These are phyloP conservation scores for Tulasnella sp. DNA, from an alignment of 768 basidiomycete genomes.

Conservation along the genomic window DNA sequence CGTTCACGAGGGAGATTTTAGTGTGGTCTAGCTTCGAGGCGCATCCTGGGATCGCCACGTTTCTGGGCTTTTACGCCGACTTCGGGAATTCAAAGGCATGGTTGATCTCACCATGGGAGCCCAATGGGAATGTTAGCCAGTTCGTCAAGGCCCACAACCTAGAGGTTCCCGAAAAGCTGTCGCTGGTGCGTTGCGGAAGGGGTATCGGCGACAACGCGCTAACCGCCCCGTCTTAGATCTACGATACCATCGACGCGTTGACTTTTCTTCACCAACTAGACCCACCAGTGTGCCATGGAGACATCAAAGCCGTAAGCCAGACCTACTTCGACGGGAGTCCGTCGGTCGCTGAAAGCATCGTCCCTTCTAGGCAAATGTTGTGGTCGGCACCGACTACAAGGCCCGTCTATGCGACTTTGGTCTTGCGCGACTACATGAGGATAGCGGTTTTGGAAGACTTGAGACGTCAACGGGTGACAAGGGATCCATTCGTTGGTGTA, in stretches of 20 bases:
- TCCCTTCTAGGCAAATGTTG: background rate
- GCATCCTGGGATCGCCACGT: background rate
- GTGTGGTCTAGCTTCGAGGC: background rate
- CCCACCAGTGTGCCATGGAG: background rate
- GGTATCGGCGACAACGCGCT: no score
- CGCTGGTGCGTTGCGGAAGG: background rate
- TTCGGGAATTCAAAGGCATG: background rate
- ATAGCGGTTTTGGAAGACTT: background rate
- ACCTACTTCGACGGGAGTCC: background rate
- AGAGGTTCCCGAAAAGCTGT: background rate
- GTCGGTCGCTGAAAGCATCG: background rate
- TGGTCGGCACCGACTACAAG: background rate
- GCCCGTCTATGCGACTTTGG: conserved; percentile 7
- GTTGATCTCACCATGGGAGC: background rate
- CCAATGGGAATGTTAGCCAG: background rate
- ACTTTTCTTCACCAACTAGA: background rate
- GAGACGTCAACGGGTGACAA: background rate
- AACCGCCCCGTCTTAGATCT: background rate
- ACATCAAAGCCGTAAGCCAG: background rate
- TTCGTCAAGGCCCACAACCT: background rate
- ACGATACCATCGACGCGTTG: background rate
- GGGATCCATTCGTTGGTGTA: background rate
- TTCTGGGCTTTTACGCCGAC: background rate
- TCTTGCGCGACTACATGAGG: background rate
- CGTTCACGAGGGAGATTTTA: background rate